Conservation (phyloP, 2,329 filamentous ascomycete species). For the Hypoxylon sp. region DNA sequence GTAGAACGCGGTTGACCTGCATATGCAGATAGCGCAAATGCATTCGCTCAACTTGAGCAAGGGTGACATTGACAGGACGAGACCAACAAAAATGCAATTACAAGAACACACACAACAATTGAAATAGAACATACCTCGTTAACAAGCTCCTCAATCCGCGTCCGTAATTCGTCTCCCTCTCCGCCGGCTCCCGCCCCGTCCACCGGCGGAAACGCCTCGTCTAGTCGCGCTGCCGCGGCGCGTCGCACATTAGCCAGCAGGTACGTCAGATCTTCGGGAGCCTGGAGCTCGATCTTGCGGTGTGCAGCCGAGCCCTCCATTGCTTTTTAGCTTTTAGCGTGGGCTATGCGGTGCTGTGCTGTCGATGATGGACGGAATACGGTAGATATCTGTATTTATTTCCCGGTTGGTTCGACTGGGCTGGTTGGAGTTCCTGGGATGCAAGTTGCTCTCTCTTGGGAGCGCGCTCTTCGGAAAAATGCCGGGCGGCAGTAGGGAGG, state of each 20-base stretch:
- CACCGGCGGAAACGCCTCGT: slow-evolving; percentile 76
- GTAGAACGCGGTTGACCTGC: not conserved
- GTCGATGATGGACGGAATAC: not conserved
- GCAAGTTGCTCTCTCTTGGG: not conserved
- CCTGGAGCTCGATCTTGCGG: slow-evolving; percentile 85
- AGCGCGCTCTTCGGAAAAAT: not conserved
- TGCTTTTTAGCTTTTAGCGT: not conserved
- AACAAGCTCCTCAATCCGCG: slow-evolving; percentile 71
- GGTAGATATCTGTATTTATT: not conserved
- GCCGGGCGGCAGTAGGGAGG: not conserved
- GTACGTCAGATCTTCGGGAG: slow-evolving; percentile 79
- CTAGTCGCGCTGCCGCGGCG: slow-evolving; percentile 76
- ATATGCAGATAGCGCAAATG: not conserved
- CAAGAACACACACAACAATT: slow-evolving; percentile 8
- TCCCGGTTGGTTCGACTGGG: not conserved
- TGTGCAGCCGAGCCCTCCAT: slow-evolving; percentile 55
- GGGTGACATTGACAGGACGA: not conserved
- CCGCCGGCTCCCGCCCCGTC: slow-evolving; percentile 59
- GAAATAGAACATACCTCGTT: slow-evolving; percentile 63
- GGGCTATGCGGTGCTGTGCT: not conserved
- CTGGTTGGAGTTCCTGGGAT: not conserved
- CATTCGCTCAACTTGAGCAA: not conserved
- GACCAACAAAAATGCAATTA: not conserved
- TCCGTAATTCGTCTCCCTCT: slow-evolving; percentile 68
- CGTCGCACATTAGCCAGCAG: slow-evolving; percentile 78